These are phyloP conservation scores for Erythrobasidium yunnanense DNA, from an alignment of 768 basidiomycete species.

Conservation along the genomic window DNA sequence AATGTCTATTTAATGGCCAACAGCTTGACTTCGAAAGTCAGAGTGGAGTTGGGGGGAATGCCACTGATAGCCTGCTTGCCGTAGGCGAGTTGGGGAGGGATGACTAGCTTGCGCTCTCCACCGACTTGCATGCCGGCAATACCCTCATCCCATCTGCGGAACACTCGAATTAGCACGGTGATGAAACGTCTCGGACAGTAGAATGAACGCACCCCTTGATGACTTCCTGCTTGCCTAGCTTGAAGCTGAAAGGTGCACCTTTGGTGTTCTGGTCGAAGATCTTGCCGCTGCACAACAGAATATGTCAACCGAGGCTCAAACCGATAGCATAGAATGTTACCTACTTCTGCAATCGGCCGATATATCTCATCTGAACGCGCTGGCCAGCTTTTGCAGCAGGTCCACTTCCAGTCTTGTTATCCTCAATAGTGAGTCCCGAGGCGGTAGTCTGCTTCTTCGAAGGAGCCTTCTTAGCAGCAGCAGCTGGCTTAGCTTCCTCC, in stretches of 20 bases:
- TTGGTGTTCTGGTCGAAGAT: constrained; percentile 51
- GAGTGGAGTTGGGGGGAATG: constrained; percentile 53
- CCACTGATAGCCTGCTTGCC: constrained; percentile 53
- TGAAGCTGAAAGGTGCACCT: constrained; percentile 66
- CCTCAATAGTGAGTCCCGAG: constrained; percentile 64
- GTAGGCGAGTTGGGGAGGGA: constrained; percentile 60
- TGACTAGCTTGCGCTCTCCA: constrained; percentile 69
- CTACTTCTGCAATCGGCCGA: constrained; percentile 65
- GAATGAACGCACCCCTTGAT: constrained; percentile 53
- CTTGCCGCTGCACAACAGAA: constrained; percentile 45
- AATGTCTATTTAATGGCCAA: constrained; percentile 32
- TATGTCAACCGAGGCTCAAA: not conserved
- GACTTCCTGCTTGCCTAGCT: constrained; percentile 74
- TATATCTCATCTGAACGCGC: constrained; percentile 74
- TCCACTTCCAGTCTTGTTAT: constrained; percentile 70
- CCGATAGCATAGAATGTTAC: not conserved
- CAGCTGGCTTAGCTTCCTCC: constrained; percentile 34
- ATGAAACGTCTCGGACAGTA: constrained; percentile 15
- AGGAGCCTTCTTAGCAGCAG: constrained; percentile 41
- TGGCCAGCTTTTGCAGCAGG: constrained; percentile 75
- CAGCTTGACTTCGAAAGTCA: constrained; percentile 37
- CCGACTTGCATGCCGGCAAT: constrained; percentile 78
- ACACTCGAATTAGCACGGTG: not conserved
- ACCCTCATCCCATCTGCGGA: constrained; percentile 67
- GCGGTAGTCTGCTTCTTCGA: constrained; percentile 47